Conservation (phyloP, 768 basidiomycete species). For the Auriculariales sp. region DNA sequence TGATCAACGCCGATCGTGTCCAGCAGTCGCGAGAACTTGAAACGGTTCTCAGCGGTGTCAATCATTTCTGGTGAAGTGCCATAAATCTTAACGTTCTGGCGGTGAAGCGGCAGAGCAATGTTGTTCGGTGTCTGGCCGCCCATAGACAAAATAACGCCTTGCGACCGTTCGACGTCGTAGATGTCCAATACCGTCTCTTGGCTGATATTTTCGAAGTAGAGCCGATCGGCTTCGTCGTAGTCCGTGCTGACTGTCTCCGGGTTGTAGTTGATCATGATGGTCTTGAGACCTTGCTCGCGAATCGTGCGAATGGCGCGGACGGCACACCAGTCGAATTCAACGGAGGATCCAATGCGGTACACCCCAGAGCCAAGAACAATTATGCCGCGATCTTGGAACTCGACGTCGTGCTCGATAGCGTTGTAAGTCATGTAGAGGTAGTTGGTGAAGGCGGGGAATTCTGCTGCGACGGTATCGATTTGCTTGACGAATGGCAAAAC, state of each 20-base stretch:
- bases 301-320: slow-evolving; percentile 93
- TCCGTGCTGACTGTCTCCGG: slow-evolving; percentile 98
- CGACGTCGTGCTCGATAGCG: slow-evolving; percentile 83
- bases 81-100: slow-evolving; percentile 96
- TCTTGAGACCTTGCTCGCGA: slow-evolving; percentile 85
- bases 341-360: slow-evolving; percentile 96
- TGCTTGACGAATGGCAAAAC: slow-evolving; percentile 93
- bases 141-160: slow-evolving; percentile 93
- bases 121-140: slow-evolving; percentile 99
- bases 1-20: slow-evolving; percentile 99
- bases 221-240: slow-evolving; percentile 94
- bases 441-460: slow-evolving; percentile 97
- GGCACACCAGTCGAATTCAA: slow-evolving; percentile 99
- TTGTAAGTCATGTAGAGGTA: slow-evolving; percentile 98
- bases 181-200: slow-evolving; percentile 94
- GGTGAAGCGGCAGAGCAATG: slow-evolving; percentile 87
- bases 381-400: slow-evolving; percentile 82
- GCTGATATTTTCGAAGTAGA: slow-evolving; percentile 98
- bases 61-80: slow-evolving; percentile 99
- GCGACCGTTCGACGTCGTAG: slow-evolving; percentile 79
- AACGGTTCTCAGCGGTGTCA: slow-evolving; percentile 96
- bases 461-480: slow-evolving; percentile 97
- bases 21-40: slow-evolving; percentile 96
- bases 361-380: slow-evolving; percentile 98
- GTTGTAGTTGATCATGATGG: slow-evolving; percentile 99